A percentile compares a stretch with the other conserved stretches of the same genome.
Conservation (phyloP, 179 eudicot species). For the Beta corolliflora region DNA sequence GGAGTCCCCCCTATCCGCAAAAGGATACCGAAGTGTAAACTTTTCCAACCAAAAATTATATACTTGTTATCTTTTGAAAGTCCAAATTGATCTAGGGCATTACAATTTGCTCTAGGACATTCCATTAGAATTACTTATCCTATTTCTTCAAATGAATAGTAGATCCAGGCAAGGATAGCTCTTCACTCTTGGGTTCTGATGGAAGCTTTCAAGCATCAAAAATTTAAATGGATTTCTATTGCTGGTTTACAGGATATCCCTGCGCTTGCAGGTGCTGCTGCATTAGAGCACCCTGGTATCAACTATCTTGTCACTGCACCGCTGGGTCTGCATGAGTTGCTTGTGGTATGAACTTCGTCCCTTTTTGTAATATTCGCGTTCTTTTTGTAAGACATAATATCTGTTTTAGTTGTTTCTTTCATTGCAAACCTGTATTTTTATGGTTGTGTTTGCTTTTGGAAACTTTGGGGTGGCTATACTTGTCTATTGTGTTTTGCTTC, state of each 20-base stretch:
- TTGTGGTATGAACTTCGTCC: constrained; percentile 60
- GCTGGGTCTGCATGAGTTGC: constrained; percentile 78
- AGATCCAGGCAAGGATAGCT: not conserved
- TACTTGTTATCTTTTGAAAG: not conserved
- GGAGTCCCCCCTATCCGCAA: too few relatives aligned
- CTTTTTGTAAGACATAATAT: not conserved
- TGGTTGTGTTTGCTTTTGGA: not conserved
- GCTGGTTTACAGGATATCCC: constrained; percentile 75
- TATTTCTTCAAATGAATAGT: not conserved
- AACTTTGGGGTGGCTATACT: not conserved
- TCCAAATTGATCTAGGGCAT: not conserved
- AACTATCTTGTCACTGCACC: constrained; percentile 88
- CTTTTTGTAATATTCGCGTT: not conserved
- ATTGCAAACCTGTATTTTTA: not conserved
- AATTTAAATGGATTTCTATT: constrained; percentile 19
- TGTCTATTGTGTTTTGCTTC: not conserved
- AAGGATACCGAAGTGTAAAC: not conserved
- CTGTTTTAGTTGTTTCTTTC: not conserved
- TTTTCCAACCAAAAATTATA: not conserved
- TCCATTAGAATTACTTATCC: not conserved
- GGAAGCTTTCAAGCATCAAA: not conserved
- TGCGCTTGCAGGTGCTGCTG: constrained; percentile 86
- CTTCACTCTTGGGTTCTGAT: not conserved
- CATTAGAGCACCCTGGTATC: constrained; percentile 75
- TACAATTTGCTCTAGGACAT: not conserved